Conservation (phyloP, 108 stramenopile species). For the Cyclostephanos invisitatus region DNA sequence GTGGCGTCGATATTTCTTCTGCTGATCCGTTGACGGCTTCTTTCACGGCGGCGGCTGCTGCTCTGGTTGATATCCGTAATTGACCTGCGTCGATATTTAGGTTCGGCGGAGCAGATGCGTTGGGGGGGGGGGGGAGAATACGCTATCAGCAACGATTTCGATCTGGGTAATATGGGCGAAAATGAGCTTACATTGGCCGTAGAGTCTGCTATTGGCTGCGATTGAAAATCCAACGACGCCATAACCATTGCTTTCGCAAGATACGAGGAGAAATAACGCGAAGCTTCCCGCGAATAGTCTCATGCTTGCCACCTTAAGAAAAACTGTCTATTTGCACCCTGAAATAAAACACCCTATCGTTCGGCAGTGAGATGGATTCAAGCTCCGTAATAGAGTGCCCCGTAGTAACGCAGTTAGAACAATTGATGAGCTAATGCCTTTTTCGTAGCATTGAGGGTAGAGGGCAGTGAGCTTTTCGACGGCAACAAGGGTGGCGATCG, state of each 20-base stretch:
- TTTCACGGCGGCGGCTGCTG: conserved; percentile 40
- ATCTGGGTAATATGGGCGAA: not conserved
- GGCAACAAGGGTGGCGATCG: too few species aligned
- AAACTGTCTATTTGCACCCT: not conserved
- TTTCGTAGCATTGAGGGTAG: too few species aligned
- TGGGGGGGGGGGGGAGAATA: not conserved
- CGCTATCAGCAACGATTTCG: not conserved
- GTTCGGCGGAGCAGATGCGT: not conserved
- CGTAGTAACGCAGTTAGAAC: not conserved
- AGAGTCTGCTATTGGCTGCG: not conserved
- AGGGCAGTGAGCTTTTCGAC: too few species aligned
- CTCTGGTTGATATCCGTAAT: conserved; percentile 31
- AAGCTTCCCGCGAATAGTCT: conserved; percentile 6
- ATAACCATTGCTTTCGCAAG: not conserved
- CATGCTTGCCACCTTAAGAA: conserved; percentile 2
- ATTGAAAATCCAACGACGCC: conserved; percentile 15
- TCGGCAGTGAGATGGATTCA: not conserved
- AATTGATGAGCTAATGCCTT: too few species aligned
- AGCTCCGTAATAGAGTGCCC: not conserved
- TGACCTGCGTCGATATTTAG: conserved; percentile 2
- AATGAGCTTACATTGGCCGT: not conserved
- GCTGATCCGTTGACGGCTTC: conserved; percentile 37
- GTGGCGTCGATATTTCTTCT: conserved; percentile 26
- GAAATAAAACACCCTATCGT: not conserved
- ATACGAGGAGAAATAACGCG: not conserved